Evolutionary conservation across 306 rosid species (phyloP), one percentile per base, ranked within the genome.

Genomic region (Pyrus communis): DNA sequence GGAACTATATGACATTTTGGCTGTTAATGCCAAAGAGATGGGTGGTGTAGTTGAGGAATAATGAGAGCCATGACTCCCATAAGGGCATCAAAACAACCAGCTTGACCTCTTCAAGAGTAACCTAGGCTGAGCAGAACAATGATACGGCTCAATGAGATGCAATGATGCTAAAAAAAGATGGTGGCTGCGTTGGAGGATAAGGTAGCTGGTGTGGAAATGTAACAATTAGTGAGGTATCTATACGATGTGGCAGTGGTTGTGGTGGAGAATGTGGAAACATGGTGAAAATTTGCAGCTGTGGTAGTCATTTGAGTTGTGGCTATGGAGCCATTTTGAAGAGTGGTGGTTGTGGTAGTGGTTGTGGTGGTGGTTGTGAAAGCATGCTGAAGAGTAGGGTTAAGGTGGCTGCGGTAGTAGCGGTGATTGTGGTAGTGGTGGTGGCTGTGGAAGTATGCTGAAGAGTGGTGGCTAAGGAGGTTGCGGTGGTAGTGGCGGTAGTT

Each of bases 1-100:
- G 76, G 88, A 85, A 80, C 87, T 84, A 55, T 80, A 80, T 69
- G 86, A 80, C 59, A 84, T 87, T 76, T 71, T 89, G 73, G 35
- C 80, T 63, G 75, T 81, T 60, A 78, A 80, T 64, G 81, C 80
- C 28, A 73, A 66, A 74, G 79, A 74, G 42, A 52, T 79, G 23
- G 80, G 75, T 78, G 27, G 52, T 52, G 33, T 27, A 43, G 31
- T 73, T 57, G 74, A 77, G 72, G 74, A 62, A 61, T 63, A 42
- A 74, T 31, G 75, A 15, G 51, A 65, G 62, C 40, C 67, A 60
- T 51, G 80, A 78, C 31, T 30, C 31, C 31, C 31, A 69, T 93
- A 80, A 75, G 86, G 60, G 55, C 73, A 71, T 31, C 5, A 33
- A 65, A 14, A 38, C 42, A 49, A 35, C 59, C 77, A 79, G 68